Base-by-base conservation (phyloP, 306 rosid genomes). In the Vigna nakashimae region DNA sequence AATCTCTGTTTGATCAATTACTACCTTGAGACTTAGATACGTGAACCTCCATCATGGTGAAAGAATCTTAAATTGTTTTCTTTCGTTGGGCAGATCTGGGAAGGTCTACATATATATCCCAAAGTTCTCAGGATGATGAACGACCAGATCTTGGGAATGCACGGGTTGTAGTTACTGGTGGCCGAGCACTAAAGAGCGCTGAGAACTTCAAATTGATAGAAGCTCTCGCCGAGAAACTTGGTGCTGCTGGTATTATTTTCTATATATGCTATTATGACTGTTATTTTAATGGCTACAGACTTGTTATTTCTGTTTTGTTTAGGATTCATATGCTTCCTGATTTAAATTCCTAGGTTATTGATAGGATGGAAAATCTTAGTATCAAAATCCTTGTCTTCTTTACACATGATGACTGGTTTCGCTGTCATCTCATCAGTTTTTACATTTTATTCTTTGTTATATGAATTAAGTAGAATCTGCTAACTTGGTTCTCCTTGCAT, bases 91-190 rank as follows among this genome's bases (percentile, higher is more conserved):
- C 90, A 94, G 98, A 89, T 75, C 65, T 84, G 46, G 89, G 80
- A 55, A 90, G 88, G 82, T 94, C 98, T 53, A 86, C 89, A 81
- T 92, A 82, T 68, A 73, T 92, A 59, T 85, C 84, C 83, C 97
- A 81, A 63, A 84, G 95, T 34, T 82, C 91, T 66, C 97, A 86
- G 69, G 91, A 89, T 52, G 84, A 90, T 34, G 97, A 90, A 74
- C 77, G 87, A 24, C 98, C 98, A 60, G 97, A 92, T 86, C 98
- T 94, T 76, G 98, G 92, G 76, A 94, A 87, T 89, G 97, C 98
- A 56, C 88, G 85, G 56, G 49, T 92, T 77, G 97, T 94, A 20
- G 72, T 94, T 65, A 87, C 92, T 10, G 98, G 98, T 38, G 98
- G 98, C 11, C 98, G 95, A 59, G 98, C 83, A 0, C 85, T 94